Percentiles rank a stretch among this genome's conserved stretches.
These are phyloP conservation scores for Penicillium samsonianum DNA, from an alignment of 495 filamentous ascomycete genomes.

Conservation along the genomic window DNA sequence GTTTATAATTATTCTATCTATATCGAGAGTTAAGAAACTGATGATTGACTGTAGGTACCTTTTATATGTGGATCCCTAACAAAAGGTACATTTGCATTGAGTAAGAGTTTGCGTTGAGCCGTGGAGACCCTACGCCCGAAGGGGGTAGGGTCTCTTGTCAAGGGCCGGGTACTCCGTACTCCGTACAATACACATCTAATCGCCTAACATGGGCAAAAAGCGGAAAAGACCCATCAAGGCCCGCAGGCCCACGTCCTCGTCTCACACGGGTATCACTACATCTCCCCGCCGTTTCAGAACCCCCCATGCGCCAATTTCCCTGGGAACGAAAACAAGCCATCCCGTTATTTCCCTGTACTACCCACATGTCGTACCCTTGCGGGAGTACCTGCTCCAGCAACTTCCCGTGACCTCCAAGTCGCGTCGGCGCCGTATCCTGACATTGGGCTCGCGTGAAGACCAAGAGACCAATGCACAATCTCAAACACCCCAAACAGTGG, in stretches of 20 bases:
- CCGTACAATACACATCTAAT: too few relatives aligned
- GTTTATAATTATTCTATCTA: too few relatives aligned
- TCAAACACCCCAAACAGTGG: conserved; percentile 32
- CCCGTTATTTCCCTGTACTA: conserved; percentile 78
- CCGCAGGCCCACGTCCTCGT: conserved; percentile 21
- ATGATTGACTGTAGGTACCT: too few relatives aligned
- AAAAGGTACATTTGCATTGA: too few relatives aligned
- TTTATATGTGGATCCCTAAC: too few relatives aligned
- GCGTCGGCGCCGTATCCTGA: conserved; percentile 51
- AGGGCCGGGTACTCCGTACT: too few relatives aligned
- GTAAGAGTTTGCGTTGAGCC: too few relatives aligned
- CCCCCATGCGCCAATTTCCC: conserved; percentile 11
- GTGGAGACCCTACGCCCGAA: too few relatives aligned
- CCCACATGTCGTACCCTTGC: conserved; percentile 62
- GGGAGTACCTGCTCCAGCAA: conserved; percentile 64
- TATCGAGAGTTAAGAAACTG: too few relatives aligned
- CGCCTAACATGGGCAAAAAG: conserved; percentile 42
- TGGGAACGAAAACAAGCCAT: conserved; percentile 42
- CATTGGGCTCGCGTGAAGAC: conserved; percentile 20
- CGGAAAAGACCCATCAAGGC: conserved; percentile 44
- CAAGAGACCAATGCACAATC: conserved; percentile 4
- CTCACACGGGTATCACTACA: conserved; percentile 23
- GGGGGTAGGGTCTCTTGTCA: too few relatives aligned
- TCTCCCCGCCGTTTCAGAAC: conserved; percentile 23
- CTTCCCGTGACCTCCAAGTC: conserved; percentile 55